Conservation (phyloP, 805 yeast species). For the Torulaspora microellipsoides region DNA sequence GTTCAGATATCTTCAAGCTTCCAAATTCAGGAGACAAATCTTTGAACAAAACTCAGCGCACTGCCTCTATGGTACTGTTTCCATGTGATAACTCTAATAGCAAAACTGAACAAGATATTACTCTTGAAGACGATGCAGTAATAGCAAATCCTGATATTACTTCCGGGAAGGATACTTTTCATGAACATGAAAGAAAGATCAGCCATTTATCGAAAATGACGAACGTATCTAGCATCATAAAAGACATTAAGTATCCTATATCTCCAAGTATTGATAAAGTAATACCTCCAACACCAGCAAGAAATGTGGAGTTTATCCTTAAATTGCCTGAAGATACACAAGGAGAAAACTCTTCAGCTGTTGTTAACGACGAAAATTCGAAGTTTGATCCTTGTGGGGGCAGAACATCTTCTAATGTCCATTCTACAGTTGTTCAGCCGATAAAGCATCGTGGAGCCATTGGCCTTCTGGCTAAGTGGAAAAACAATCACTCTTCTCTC, state of each 20-base stretch:
- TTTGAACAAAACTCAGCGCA: slow-evolving; percentile 13
- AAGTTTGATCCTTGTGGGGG: no score
- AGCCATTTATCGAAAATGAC: slow-evolving; percentile 19
- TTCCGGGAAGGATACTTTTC: background rate
- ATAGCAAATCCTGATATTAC: background rate
- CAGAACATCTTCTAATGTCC: no score
- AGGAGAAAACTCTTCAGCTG: slow-evolving; percentile 10
- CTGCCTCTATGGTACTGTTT: slow-evolving; percentile 31
- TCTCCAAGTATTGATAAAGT: slow-evolving; percentile 42
- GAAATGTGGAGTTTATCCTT: slow-evolving; percentile 47
- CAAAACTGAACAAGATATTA: background rate
- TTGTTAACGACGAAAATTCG: no score
- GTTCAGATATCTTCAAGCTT: slow-evolving; percentile 19
- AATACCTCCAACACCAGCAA: slow-evolving; percentile 65
- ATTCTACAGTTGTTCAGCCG: background rate
- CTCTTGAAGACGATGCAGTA: background rate
- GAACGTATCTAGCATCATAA: slow-evolving; percentile 25
- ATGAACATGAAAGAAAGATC: slow-evolving; percentile 6
- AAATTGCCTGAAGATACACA: slow-evolving; percentile 21
- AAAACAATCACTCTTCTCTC: slow-evolving; percentile 20
- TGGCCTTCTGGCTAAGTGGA: slow-evolving; percentile 32
- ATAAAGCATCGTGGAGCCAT: slow-evolving; percentile 19
- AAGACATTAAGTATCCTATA: slow-evolving; percentile 41
- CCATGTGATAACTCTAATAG: slow-evolving; percentile 28
- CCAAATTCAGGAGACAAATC: slow-evolving; percentile 10